Evolutionary conservation across 2,329 filamentous ascomycete genomes (phyloP), one percentile per base, ranked within the genome.

Genomic region (Coniochaeta sp.): DNA sequence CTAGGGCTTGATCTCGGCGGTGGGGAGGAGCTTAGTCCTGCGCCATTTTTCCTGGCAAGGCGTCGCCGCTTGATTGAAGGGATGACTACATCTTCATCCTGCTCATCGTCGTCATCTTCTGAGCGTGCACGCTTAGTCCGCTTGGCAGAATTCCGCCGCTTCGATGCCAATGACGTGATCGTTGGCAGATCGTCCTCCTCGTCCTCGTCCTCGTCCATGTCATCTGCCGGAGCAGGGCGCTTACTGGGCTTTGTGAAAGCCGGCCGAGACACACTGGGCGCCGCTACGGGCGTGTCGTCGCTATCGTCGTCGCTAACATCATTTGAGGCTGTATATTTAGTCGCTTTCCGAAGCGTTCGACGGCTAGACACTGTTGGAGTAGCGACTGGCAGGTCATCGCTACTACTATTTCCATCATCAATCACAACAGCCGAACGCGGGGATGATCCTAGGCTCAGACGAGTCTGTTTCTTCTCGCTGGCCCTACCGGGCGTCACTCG

Each of bases 41-140:
- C 17, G 8, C 34, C 31, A 6, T 19, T 22, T 19, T 24, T 58
- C 26, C 59, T 58, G 26, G 63, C 47, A 17, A 66, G 62, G 11
- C 64, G 61, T 17, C 65, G 61, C 33, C 62, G 60, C 60, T 68
- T 68, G 28, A 36, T 44, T 31, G 56, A 40, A 55, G 54, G n/a
- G 64, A 34, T 6, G 62, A 63, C 3, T 60, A 62, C n/a, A 55
- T 33, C 31, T 2, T 19, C 31, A 16, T 56, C 52, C 16, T 22
- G 8, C 34, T 36, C 34, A 36, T 36, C 33, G 1, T 56, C 54
- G 47, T 59, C 55, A 44, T 52, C 47, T 31, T 57, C 58, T 55
- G 58, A 47, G 31, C 43, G 58, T 31, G 62, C 58, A 57, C 50
- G 38, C 33, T 60, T 62, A 3, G 24, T 28, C 3, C 43, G 43